These are phyloP conservation scores for Solanum habrochaites DNA, from an alignment of 257 asterid species.

Conservation along the genomic window DNA sequence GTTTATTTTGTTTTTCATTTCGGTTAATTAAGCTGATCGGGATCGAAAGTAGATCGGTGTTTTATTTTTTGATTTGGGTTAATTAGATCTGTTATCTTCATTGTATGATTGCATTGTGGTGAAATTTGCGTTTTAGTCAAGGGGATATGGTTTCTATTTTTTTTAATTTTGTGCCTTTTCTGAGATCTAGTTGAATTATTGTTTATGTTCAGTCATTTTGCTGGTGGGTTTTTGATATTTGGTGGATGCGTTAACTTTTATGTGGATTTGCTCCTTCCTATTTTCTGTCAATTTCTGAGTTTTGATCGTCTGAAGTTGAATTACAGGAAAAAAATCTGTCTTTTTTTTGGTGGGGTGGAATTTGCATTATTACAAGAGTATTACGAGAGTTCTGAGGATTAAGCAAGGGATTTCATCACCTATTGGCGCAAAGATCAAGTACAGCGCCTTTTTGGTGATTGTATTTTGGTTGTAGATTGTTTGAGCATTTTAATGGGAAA, in stretches of 20 bases:
- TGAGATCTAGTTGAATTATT: not conserved
- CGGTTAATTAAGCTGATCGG: not conserved
- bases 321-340: not conserved
- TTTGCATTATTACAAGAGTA: not conserved
- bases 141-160: not conserved
- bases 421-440: not conserved
- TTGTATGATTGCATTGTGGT: not conserved
- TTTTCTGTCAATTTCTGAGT: not conserved
- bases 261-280: not conserved
- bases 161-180: not conserved
- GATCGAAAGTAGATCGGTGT: not conserved
- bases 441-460: not conserved
- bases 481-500: not conserved
- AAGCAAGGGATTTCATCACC: not conserved
- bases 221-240: not conserved
- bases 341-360: not conserved
- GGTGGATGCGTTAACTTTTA: not conserved
- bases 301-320: not conserved
- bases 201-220: not conserved
- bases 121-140: not conserved
- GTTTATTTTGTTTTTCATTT: not conserved
- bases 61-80: not conserved
- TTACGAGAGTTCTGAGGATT: not conserved
- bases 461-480: not conserved
- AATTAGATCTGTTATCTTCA: not conserved